Percentiles rank a stretch among this genome's conserved stretches.
Evolutionary conservation across 768 basidiomycete genomes (phyloP).

Genomic region (Suillus tomentosus): DNA sequence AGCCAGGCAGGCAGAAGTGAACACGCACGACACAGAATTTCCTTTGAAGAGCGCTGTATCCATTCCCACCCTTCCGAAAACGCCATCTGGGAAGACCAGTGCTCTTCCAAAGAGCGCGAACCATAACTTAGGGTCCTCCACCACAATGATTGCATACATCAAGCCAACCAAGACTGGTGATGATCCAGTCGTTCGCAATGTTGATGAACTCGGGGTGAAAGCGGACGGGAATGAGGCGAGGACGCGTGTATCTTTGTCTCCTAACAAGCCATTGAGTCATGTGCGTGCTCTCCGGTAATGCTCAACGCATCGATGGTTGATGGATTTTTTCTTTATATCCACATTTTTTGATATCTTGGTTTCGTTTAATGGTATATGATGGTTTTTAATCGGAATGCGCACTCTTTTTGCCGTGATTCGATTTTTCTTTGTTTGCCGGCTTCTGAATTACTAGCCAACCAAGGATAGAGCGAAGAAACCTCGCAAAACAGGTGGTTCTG

Average conservation of each 20-base stretch:
- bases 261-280: constrained; percentile 75
- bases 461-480: constrained; percentile 74
- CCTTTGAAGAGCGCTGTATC: constrained; percentile 45
- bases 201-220: constrained; percentile 43
- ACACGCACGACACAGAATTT: constrained; percentile 34
- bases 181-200: constrained; percentile 33
- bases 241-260: constrained; percentile 38
- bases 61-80: constrained; percentile 37
- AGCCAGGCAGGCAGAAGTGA: constrained; percentile 26
- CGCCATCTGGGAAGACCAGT: constrained; percentile 28
- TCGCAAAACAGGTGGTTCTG: constrained; percentile 41
- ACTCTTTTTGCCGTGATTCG: constrained; percentile 23
- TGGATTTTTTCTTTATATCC: constrained; percentile 22
- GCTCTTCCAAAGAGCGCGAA: constrained; percentile 27
- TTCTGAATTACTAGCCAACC: constrained; percentile 55
- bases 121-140: constrained; percentile 66
- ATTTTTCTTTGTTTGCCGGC: constrained; percentile 19
- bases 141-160: constrained; percentile 72
- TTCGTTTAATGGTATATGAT: constrained; percentile 35
- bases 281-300: constrained; percentile 82
- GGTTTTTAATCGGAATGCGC: constrained; percentile 27
- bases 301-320: constrained; percentile 49
- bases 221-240: constrained; percentile 38
- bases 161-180: constrained; percentile 52
- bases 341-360: constrained; percentile 13